Evolutionary conservation across 73 alveolate species (phyloP).

Genomic region (Tetrahymena malaccensis): DNA sequence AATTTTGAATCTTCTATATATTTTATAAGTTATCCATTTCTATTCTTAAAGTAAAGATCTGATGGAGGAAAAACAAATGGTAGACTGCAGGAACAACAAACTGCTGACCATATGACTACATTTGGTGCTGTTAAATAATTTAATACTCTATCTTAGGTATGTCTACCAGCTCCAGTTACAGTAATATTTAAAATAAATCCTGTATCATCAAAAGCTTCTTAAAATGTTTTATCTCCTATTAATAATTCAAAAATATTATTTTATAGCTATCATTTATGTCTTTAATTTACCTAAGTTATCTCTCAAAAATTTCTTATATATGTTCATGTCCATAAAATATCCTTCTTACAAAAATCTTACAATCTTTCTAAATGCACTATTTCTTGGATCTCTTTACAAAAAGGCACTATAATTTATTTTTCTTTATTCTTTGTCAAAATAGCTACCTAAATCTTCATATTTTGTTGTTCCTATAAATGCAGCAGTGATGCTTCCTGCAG

Average conservation of each 20-base stretch:
- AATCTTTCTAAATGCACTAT: conserved; percentile 1
- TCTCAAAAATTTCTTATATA: background rate
- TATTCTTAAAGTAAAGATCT: conserved; percentile 51
- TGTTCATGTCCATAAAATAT: conserved; percentile 31
- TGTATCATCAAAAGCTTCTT: conserved; percentile 57
- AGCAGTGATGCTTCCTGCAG: conserved; percentile 69
- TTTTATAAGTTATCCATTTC: conserved; percentile 42
- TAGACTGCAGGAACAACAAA: conserved; percentile 50
- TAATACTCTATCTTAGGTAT: conserved; percentile 47
- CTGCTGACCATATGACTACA: conserved; percentile 68
- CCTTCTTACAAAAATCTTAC: conserved; percentile 41
- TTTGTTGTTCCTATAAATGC: conserved; percentile 31
- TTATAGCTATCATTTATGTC: too few relatives aligned
- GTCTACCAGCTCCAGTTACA: conserved; percentile 46
- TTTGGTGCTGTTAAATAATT: conserved; percentile 70
- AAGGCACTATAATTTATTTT: background rate
- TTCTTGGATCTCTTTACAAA: background rate
- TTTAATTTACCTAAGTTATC: background rate
- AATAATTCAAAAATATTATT: background rate
- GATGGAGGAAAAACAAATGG: conserved; percentile 61
- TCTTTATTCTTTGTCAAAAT: background rate
- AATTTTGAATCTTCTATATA: conserved; percentile 35
- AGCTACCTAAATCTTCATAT: conserved; percentile 33
- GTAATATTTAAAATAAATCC: conserved; percentile 62
- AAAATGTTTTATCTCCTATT: conserved; percentile 58